Conservation (phyloP, 352 stramenopile species). For the Peronospora tabacina region DNA sequence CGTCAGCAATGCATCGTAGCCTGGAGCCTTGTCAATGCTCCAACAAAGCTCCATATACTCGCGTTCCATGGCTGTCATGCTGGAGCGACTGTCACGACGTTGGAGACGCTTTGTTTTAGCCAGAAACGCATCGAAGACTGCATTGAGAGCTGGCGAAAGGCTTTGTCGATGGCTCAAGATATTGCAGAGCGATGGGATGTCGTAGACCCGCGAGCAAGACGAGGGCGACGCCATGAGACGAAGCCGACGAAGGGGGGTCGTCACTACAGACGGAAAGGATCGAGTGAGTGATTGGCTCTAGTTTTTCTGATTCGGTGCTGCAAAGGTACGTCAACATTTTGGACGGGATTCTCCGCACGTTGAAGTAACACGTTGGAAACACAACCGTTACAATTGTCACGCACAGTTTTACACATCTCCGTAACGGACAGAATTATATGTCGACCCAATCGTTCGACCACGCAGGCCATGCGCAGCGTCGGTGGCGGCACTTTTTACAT, state of each 20-base stretch:
- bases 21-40: slow-evolving; percentile 47
- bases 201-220: slow-evolving; percentile 1
- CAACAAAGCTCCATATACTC: slow-evolving; percentile 63
- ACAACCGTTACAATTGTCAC: not conserved
- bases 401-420: too few relatives aligned
- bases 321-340: too few relatives aligned
- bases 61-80: slow-evolving; percentile 41
- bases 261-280: not conserved
- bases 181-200: slow-evolving; percentile 13
- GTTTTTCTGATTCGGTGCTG: too few relatives aligned
- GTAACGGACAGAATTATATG: not conserved
- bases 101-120: slow-evolving; percentile 32
- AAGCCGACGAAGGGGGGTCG: not conserved
- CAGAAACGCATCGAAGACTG: slow-evolving; percentile 24
- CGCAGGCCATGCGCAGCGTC: slow-evolving; percentile 18
- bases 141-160: not conserved
- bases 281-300: not conserved
- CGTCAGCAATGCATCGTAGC: slow-evolving; percentile 46
- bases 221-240: slow-evolving; percentile 9
- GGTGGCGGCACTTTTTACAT: slow-evolving; percentile 23
- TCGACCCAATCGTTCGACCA: slow-evolving; percentile 23
- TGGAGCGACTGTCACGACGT: slow-evolving; percentile 17
- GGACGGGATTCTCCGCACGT: too few relatives aligned
- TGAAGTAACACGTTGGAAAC: too few relatives aligned
- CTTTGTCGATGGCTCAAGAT: slow-evolving; percentile 3